Percentiles rank a stretch among this genome's conserved stretches.
phyloP scores from a whole-genome alignment of 1,284 basidiomycete species.

The Chalciporus sp. region DNA sequence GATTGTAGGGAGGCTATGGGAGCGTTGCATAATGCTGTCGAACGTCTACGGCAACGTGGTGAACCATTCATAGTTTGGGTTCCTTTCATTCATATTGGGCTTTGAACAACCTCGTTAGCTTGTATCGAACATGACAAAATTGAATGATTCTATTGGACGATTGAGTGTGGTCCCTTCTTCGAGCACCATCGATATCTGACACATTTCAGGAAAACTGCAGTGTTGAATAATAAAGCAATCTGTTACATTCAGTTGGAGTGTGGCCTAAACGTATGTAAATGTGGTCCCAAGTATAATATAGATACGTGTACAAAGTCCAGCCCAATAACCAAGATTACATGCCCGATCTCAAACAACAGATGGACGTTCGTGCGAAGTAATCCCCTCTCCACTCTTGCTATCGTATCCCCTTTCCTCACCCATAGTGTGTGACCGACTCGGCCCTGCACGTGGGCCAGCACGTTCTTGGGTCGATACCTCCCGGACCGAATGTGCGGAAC shows the following conservation, averaged over 20 bases:
- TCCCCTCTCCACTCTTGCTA: not conserved
- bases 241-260: no score
- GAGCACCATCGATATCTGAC: no score
- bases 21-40: not conserved
- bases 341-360: conserved; percentile 9
- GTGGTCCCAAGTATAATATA: no score
- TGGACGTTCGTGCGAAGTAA: not conserved
- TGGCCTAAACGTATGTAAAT: no score
- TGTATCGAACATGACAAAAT: no score
- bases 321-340: no score
- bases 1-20: not conserved
- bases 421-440: not conserved
- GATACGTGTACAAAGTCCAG: no score
- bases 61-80: not conserved
- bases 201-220: no score
- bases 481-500: conserved; percentile 15
- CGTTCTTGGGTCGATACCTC: conserved; percentile 7
- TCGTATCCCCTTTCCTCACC: not conserved
- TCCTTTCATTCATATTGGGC: not conserved
- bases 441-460: not conserved
- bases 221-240: no score
- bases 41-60: not conserved
- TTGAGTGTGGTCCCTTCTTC: no score
- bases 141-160: no score
- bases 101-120: no score